Conservation (phyloP, 2,329 filamentous ascomycete genomes). For the Claviceps sp. region DNA sequence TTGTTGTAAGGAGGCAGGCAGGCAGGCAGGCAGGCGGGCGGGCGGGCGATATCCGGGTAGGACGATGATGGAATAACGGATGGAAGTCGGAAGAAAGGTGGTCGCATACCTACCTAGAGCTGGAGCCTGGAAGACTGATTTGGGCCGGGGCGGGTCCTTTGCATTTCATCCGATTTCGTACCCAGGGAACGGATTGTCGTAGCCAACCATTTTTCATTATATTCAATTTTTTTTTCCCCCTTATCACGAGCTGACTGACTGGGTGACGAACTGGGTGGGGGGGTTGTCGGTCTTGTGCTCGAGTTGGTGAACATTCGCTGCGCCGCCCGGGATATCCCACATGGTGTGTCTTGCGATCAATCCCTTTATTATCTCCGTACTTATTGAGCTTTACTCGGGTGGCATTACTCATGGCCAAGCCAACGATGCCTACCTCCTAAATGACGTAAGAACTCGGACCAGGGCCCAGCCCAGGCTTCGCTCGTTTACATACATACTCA, state of each 20-base stretch:
- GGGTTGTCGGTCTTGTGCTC: background rate
- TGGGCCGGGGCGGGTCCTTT: background rate
- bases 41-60: constrained; percentile 5
- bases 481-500: too few species aligned
- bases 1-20: constrained; percentile 4
- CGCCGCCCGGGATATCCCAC: too few species aligned
- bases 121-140: background rate
- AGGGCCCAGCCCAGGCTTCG: too few species aligned
- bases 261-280: too few species aligned
- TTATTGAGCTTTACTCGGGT: too few species aligned
- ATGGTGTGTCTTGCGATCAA: too few species aligned
- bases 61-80: too few species aligned
- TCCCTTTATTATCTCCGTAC: too few species aligned
- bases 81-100: background rate
- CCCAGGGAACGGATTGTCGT: background rate
- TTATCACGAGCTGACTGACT: background rate
- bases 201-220: background rate
- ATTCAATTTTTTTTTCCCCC: background rate
- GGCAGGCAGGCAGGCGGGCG: too few species aligned
- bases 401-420: too few species aligned
- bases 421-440: too few species aligned
- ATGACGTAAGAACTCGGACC: too few species aligned
- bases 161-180: background rate
- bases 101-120: background rate
- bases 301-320: background rate